These are phyloP conservation scores for Sugiyamaella sp. DNA, from an alignment of 1,139 yeast genomes.

Conservation along the genomic window DNA sequence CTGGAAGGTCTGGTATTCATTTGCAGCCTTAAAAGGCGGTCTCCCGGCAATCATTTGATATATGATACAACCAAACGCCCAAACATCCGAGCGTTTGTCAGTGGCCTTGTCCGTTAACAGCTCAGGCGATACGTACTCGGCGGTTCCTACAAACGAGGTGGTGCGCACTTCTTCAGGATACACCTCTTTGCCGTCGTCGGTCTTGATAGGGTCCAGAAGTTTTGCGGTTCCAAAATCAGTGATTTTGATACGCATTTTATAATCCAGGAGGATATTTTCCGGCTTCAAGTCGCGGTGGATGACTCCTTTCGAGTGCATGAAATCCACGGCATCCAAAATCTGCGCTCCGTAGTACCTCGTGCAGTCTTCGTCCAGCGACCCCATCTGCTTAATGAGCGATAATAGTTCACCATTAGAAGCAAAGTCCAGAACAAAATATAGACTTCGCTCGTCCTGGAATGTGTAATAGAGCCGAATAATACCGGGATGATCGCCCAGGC, in stretches of 20 bases:
- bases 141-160: conserved; percentile 87
- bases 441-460: conserved; percentile 85
- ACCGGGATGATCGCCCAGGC: conserved; percentile 85
- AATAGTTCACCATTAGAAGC: conserved; percentile 93
- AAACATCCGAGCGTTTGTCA: conserved; percentile 86
- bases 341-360: conserved; percentile 76
- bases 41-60: conserved; percentile 92
- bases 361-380: conserved; percentile 76
- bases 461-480: conserved; percentile 87
- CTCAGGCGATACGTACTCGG: conserved; percentile 91
- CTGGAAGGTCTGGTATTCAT: conserved; percentile 92
- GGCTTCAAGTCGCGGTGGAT: conserved; percentile 96
- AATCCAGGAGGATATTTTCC: conserved; percentile 78
- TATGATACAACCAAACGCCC: conserved; percentile 96
- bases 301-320: conserved; percentile 81
- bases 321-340: conserved; percentile 81
- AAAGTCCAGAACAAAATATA: conserved; percentile 89
- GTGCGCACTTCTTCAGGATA: conserved; percentile 63
- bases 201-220: conserved; percentile 56
- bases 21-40: conserved; percentile 96
- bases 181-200: conserved; percentile 33
- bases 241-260: conserved; percentile 77
- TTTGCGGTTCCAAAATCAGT: conserved; percentile 99
- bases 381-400: conserved; percentile 73
- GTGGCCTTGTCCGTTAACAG: conserved; percentile 78